Percentiles rank a stretch among this genome's conserved stretches.
Evolutionary conservation across 1,284 basidiomycete species (phyloP).

Genomic region (Ceratobasidium sp.): DNA sequence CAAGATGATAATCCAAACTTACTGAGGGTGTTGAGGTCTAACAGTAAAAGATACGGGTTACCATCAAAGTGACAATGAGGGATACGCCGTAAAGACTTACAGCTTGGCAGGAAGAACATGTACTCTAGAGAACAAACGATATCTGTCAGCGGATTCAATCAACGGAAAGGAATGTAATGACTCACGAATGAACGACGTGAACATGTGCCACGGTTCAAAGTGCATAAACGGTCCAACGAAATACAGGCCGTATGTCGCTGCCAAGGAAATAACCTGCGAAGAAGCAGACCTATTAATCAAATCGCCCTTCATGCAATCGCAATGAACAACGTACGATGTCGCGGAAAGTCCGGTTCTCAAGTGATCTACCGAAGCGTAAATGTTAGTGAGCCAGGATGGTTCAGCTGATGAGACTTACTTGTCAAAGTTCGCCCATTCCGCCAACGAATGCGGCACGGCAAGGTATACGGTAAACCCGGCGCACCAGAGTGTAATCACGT

Average conservation of each 20-base stretch:
- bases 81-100: slow-evolving; percentile 59
- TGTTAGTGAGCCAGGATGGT: slow-evolving; percentile 9
- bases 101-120: slow-evolving; percentile 80
- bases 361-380: slow-evolving; percentile 57
- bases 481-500: slow-evolving; percentile 79
- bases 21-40: slow-evolving; percentile 90
- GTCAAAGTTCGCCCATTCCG: slow-evolving; percentile 78
- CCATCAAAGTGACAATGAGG: slow-evolving; percentile 55
- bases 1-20: slow-evolving; percentile 49
- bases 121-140: slow-evolving; percentile 60
- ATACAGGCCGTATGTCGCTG: slow-evolving; percentile 91
- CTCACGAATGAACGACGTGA: slow-evolving; percentile 75
- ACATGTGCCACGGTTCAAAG: slow-evolving; percentile 63
- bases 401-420: slow-evolving; percentile 61
- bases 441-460: slow-evolving; percentile 77
- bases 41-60: background rate
- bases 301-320: background rate
- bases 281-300: background rate
- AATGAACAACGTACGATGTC: slow-evolving; percentile 68
- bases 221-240: slow-evolving; percentile 87
- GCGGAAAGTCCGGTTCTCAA: slow-evolving; percentile 78
- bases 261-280: slow-evolving; percentile 69
- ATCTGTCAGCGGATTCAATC: too few species aligned
- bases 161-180: background rate
- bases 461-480: slow-evolving; percentile 89